These are phyloP conservation scores for Toxicodendron radicans DNA, from an alignment of 345 rosid species.

Conservation along the genomic window DNA sequence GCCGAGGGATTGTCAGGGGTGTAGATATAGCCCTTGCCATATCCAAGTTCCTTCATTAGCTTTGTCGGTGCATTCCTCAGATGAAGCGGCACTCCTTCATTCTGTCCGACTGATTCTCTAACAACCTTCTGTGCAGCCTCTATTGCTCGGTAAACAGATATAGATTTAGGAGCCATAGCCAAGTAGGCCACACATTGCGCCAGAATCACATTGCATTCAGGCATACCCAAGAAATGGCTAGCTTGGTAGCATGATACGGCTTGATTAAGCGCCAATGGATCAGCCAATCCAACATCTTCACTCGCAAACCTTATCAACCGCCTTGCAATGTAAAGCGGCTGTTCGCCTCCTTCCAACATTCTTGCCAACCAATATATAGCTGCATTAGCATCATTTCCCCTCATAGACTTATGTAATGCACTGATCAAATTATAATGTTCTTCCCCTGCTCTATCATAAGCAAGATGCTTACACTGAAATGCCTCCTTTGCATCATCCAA, in stretches of 20 bases:
- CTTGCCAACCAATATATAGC: slow-evolving; percentile 82
- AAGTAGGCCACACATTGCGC: slow-evolving; percentile 80
- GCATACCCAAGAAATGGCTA: slow-evolving; percentile 86
- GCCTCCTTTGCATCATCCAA: slow-evolving; percentile 85
- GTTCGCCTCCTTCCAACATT: slow-evolving; percentile 85
- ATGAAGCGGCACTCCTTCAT: slow-evolving; percentile 84
- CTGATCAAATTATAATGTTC: slow-evolving; percentile 85
- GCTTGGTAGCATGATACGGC: slow-evolving; percentile 91
- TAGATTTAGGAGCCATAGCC: slow-evolving; percentile 78
- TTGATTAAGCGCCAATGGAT: slow-evolving; percentile 72
- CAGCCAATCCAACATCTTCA: slow-evolving; percentile 84
- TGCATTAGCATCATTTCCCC: slow-evolving; percentile 77
- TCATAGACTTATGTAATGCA: slow-evolving; percentile 85
- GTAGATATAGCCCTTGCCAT: slow-evolving; percentile 75
- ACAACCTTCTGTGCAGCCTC: slow-evolving; percentile 68
- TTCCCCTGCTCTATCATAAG: slow-evolving; percentile 78
- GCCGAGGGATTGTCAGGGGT: slow-evolving; percentile 65
- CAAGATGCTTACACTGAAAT: slow-evolving; percentile 74
- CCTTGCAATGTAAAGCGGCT: slow-evolving; percentile 84
- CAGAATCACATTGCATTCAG: slow-evolving; percentile 76
- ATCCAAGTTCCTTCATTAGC: slow-evolving; percentile 78
- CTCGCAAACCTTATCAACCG: slow-evolving; percentile 81
- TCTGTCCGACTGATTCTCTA: slow-evolving; percentile 71
- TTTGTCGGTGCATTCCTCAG: slow-evolving; percentile 83
- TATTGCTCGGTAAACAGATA: slow-evolving; percentile 67